These are phyloP conservation scores for Claviceps arundinis DNA, from an alignment of 2,329 filamentous ascomycete genomes.

Conservation along the genomic window DNA sequence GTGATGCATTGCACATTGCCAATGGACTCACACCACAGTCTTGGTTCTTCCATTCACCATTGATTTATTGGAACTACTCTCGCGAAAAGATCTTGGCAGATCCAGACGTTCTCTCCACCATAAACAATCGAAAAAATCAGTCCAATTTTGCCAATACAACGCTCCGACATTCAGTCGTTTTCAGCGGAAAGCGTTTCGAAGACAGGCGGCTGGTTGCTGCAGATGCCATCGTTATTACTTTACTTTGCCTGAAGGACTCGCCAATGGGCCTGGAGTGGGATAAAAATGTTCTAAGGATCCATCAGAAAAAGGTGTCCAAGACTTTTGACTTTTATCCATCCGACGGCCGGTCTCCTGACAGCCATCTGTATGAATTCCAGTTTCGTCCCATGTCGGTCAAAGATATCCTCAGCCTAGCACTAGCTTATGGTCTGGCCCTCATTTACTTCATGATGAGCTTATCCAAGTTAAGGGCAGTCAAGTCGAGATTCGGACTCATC, in stretches of 20 bases:
- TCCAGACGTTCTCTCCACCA: constrained; percentile 49
- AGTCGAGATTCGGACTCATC: constrained; percentile 60
- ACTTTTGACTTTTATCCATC: constrained; percentile 54
- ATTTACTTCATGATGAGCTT: constrained; percentile 55
- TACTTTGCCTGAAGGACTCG: constrained; percentile 55
- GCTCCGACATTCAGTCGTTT: constrained; percentile 64
- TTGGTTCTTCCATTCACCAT: constrained; percentile 72
- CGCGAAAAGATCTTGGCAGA: constrained; percentile 44
- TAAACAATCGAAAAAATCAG: constrained; percentile 50
- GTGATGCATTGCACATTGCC: constrained; percentile 43
- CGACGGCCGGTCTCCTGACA: constrained; percentile 38
- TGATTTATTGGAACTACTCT: constrained; percentile 71
- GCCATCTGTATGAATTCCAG: constrained; percentile 63
- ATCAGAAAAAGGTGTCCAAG: constrained; percentile 32
- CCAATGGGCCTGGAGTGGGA: constrained; percentile 55
- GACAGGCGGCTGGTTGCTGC: constrained; percentile 54
- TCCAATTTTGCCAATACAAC: constrained; percentile 60
- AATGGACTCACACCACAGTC: constrained; percentile 48
- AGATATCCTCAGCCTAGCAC: constrained; percentile 49
- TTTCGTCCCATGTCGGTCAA: constrained; percentile 58
- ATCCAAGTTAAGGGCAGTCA: constrained; percentile 58
- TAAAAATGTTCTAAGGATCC: constrained; percentile 39
- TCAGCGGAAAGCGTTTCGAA: constrained; percentile 67
- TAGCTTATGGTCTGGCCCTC: constrained; percentile 51
- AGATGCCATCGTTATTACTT: constrained; percentile 65